Base-by-base conservation (phyloP, 1,139 yeast genomes). In the Pneumocystis jirovecii region DNA sequence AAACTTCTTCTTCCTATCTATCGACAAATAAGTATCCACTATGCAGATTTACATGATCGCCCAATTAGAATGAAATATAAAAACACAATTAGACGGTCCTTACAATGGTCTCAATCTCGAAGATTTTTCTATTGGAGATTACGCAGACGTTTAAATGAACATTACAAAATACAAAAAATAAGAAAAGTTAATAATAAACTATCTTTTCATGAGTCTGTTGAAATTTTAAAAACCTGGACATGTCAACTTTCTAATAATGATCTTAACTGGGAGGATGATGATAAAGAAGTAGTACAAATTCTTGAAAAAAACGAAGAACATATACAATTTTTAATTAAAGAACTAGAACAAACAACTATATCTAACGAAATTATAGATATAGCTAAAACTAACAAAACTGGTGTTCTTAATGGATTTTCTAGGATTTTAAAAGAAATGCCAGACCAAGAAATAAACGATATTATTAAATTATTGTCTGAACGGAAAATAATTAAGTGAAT, bases 61-160 rank as follows among this genome's bases (percentile, higher is more conserved):
- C 86, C 97, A 17, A 96, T 95, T 61, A 90, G 98, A 79, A 93
- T 93, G 97, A 78, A 87, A 78, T 95, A 96, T 68, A 95, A 93
- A 82, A 96, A 95, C 68, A 88, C 87, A 65, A 89, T 93, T 72
- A 82, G 87, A 72, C 86, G 86, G 76, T 95, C 90, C 72, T 78
- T 93, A 66, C 85, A 87, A 73, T 91, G 97, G 97, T 77, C 77
- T 62, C 82, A 90, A 66, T 84, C 97, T 44, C 89, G 98, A 81
- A 85, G 97, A 73, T 88, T 83, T 84, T 95, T 93, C 85, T 93
- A 89, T 93, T 93, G 98, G 98, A 86, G 99, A 78, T 83, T 89
- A 70, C 89, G 97, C 79, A 87, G 98, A 79, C 89, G 97, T 78
- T 81, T 95, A 77, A 86, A 88, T 75, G 97, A 93, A 79, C 96